Percentiles rank a stretch among this genome's conserved stretches.
Evolutionary conservation across 371 early-diverging fungal genomes (phyloP).

Genomic region (Circinella minor): DNA sequence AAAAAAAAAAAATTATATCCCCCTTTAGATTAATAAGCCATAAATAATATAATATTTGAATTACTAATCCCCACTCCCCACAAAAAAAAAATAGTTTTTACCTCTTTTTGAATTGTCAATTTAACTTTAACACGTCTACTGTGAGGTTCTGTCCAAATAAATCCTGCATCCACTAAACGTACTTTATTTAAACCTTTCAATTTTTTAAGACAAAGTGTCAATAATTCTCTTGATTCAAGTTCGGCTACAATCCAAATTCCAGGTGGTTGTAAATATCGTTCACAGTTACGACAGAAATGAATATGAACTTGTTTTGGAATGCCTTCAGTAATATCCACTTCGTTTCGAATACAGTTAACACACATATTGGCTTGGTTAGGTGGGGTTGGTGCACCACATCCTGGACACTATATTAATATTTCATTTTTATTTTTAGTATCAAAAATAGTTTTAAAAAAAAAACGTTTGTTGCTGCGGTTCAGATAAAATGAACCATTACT

Average conservation of each 20-base stretch:
- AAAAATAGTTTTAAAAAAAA: too few relatives aligned
- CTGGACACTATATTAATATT: conserved; percentile 78
- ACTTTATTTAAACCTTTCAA: conserved; percentile 91
- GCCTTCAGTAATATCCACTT: conserved; percentile 97
- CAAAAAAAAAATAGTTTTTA: conserved; percentile 12
- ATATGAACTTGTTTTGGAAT: conserved; percentile 96
- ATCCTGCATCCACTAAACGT: conserved; percentile 96
- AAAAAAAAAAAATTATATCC: too few relatives aligned
- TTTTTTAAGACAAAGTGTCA: conserved; percentile 94
- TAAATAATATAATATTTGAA: too few relatives aligned
- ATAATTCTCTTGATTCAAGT: conserved; percentile 93
- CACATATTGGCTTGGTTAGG: conserved; percentile 99
- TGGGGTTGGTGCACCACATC: conserved; percentile 95
- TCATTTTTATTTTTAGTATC: too few relatives aligned
- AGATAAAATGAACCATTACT: neutral
- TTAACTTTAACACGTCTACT: conserved; percentile 93
- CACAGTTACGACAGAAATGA: conserved; percentile 96
- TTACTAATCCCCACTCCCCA: too few relatives aligned
- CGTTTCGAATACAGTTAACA: conserved; percentile 95
- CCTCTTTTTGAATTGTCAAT: conserved; percentile 98
- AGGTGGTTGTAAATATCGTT: conserved; percentile 97
- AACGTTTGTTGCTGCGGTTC: too few relatives aligned
- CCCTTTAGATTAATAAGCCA: neutral
- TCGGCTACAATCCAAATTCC: conserved; percentile 89
- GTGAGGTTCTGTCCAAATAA: conserved; percentile 99